phyloP scores from a whole-genome alignment of 176 grass and related monocot genomes.

The Lolium rigidum region DNA sequence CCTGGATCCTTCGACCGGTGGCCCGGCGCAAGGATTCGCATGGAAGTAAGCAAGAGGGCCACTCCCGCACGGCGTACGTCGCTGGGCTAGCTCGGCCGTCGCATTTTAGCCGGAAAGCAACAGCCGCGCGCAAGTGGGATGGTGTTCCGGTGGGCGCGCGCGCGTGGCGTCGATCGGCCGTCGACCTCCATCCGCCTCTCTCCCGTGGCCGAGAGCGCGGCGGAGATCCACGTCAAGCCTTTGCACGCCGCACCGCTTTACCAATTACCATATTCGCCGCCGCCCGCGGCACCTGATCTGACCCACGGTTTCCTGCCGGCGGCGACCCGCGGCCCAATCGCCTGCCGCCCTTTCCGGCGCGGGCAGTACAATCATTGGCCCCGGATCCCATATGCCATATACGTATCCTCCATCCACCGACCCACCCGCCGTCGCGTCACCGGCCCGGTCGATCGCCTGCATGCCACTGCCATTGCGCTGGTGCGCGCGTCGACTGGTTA shows the following conservation, averaged over 20 bases:
- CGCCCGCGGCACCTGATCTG: not conserved
- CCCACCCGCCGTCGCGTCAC: not conserved
- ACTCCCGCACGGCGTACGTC: not conserved
- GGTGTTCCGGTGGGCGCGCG: constrained; percentile 9
- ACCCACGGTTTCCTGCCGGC: not conserved
- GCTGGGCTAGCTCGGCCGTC: not conserved
- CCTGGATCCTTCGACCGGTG: too few relatives aligned
- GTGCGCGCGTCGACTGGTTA: not conserved
- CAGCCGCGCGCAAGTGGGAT: constrained; percentile 5
- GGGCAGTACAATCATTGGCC: not conserved
- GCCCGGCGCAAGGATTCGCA: too few relatives aligned
- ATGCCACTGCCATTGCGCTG: not conserved
- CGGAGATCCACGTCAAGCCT: constrained; percentile 3
- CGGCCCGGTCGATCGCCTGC: not conserved
- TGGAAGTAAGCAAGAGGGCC: too few relatives aligned
- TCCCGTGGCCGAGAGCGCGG: not conserved
- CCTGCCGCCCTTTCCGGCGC: not conserved
- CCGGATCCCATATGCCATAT: not conserved
- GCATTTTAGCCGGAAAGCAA: not conserved
- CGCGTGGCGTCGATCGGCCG: not conserved
- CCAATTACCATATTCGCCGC: not conserved
- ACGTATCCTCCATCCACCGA: not conserved
- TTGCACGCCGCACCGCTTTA: not conserved
- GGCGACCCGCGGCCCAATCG: constrained; percentile 1
- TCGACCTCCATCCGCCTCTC: not conserved